These are phyloP conservation scores for Suillus sp. DNA, from an alignment of 768 basidiomycete species.

Conservation along the genomic window DNA sequence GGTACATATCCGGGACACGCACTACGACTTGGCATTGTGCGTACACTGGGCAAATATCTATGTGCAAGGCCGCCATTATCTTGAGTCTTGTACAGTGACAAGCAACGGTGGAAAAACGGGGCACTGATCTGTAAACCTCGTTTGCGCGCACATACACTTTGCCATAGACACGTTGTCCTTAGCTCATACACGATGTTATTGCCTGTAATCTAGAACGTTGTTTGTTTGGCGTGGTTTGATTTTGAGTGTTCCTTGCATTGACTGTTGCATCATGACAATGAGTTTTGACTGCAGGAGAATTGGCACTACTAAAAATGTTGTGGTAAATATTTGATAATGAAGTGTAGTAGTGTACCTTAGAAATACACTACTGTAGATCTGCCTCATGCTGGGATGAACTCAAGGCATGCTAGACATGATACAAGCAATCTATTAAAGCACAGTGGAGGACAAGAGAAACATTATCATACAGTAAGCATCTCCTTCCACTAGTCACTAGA, in stretches of 20 bases:
- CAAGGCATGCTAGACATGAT: neutral
- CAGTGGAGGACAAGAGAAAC: neutral
- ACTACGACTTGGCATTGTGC: neutral
- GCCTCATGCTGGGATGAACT: neutral
- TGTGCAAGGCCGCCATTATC: neutral
- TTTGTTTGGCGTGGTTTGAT: neutral
- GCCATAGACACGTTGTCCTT: neutral
- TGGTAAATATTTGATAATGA: neutral
- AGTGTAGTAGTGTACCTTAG: neutral
- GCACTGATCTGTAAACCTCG: no score
- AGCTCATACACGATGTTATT: neutral
- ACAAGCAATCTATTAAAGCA: neutral
- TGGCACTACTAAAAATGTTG: neutral
- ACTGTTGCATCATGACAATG: neutral
- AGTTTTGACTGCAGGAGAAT: neutral
- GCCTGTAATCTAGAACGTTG: neutral
- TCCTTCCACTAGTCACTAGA: neutral
- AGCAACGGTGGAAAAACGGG: neutral
- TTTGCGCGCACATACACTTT: neutral
- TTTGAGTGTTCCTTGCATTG: neutral
- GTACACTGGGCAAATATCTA: neutral
- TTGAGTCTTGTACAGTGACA: neutral
- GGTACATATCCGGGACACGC: neutral
- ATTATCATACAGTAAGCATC: neutral
- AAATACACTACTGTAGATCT: neutral